These are phyloP conservation scores for Stromatinia cepivora DNA, from an alignment of 2,329 filamentous ascomycete species.

Conservation along the genomic window DNA sequence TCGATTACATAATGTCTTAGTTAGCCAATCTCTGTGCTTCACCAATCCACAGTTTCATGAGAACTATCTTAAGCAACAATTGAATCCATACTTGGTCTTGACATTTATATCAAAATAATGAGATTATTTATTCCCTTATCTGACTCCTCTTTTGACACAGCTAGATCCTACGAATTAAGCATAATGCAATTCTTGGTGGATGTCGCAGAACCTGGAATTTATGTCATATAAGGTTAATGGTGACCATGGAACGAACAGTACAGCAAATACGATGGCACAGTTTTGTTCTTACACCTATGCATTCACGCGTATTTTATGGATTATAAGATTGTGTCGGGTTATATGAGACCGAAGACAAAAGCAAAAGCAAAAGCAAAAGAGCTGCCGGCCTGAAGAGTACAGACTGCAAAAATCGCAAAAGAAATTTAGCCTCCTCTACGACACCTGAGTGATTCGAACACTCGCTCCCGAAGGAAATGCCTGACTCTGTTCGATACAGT, in stretches of 20 bases:
- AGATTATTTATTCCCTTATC: background rate
- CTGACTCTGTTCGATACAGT: background rate
- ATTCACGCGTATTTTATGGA: background rate
- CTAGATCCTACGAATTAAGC: background rate
- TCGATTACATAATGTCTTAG: background rate
- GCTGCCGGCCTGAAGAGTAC: too few species aligned
- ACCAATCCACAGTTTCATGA: background rate
- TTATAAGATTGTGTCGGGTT: background rate
- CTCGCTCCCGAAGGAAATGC: conserved; percentile 24
- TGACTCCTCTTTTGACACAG: background rate
- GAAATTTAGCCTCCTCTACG: rapidly evolving
- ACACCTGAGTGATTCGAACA: conserved; percentile 24
- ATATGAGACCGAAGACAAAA: background rate
- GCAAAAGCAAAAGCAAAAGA: background rate
- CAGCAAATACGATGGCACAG: background rate
- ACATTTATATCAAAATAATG: conserved; percentile 9
- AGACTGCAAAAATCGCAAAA: background rate
- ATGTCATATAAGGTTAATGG: background rate
- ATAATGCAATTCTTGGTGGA: background rate
- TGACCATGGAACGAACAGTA: background rate
- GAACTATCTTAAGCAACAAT: background rate
- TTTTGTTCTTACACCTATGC: background rate
- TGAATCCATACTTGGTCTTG: background rate
- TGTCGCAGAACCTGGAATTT: background rate
- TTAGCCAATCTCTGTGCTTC: background rate